These are phyloP conservation scores for Lumnitzera racemosa DNA, from an alignment of 345 rosid species.

Conservation along the genomic window DNA sequence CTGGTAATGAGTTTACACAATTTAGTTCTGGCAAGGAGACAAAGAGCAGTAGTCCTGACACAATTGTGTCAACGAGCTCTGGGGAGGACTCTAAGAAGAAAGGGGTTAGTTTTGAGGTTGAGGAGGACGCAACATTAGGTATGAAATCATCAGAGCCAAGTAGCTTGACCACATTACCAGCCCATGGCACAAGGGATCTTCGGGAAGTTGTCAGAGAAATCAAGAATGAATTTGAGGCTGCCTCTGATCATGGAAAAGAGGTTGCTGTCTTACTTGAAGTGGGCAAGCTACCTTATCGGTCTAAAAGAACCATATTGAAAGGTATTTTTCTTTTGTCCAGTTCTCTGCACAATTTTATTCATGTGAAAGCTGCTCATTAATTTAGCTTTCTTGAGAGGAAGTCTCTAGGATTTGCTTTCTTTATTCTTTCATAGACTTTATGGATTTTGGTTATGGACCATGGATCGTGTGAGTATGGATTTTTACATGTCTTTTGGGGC, in stretches of 20 bases:
- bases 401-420: not conserved
- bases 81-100: constrained; percentile 52
- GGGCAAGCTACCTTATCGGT: constrained; percentile 76
- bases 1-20: constrained; percentile 17
- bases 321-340: constrained; percentile 26
- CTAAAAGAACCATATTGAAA: constrained; percentile 42
- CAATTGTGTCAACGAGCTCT: constrained; percentile 30
- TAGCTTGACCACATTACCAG: constrained; percentile 55
- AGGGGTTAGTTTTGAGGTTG: constrained; percentile 76
- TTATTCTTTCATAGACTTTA: too few species aligned
- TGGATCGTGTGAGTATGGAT: not conserved
- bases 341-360: not conserved
- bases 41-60: constrained; percentile 38
- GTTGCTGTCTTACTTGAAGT: constrained; percentile 88
- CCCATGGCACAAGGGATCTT: constrained; percentile 74
- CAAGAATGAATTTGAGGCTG: constrained; percentile 74
- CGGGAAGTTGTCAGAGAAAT: constrained; percentile 79
- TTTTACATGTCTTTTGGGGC: too few species aligned
- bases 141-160: constrained; percentile 55
- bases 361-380: not conserved
- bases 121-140: constrained; percentile 36
- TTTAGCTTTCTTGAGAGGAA: not conserved
- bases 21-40: constrained; percentile 23
- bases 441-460: not conserved
- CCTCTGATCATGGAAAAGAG: constrained; percentile 73